Conservation (phyloP, 805 yeast genomes). For the Starmera dryadoides region DNA sequence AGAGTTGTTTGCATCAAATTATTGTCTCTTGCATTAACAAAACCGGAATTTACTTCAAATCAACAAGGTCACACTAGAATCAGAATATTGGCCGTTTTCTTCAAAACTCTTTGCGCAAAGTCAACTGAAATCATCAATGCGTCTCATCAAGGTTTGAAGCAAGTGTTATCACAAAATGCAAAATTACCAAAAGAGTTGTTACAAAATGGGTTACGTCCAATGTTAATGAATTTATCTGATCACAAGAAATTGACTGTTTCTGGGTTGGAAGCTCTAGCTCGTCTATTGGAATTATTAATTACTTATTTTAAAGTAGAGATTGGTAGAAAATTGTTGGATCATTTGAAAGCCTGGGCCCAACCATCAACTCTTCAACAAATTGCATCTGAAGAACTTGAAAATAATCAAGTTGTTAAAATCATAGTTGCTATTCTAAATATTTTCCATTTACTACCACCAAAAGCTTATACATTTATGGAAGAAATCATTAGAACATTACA, state of each 20-base stretch:
- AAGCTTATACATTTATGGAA: constrained; percentile 87
- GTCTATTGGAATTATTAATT: constrained; percentile 76
- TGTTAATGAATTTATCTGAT: constrained; percentile 91
- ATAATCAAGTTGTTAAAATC: constrained; percentile 76
- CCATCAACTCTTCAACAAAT: constrained; percentile 67
- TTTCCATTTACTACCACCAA: constrained; percentile 85
- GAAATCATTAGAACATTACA: constrained; percentile 73
- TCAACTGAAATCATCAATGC: constrained; percentile 88
- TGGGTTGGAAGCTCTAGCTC: constrained; percentile 86
- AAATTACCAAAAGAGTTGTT: constrained; percentile 88
- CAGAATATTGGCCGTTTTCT: constrained; percentile 85
- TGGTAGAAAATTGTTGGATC: constrained; percentile 88
- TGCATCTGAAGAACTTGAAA: constrained; percentile 73
- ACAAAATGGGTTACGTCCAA: constrained; percentile 94
- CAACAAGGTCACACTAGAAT: constrained; percentile 75
- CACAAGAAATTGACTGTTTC: constrained; percentile 84
- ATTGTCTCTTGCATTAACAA: constrained; percentile 74
- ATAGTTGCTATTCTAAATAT: constrained; percentile 87
- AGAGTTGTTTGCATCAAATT: constrained; percentile 86
- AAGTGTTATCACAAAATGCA: constrained; percentile 77
- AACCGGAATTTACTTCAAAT: constrained; percentile 73
- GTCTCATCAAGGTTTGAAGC: constrained; percentile 81
- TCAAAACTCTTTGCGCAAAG: constrained; percentile 82
- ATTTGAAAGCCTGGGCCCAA: constrained; percentile 93
- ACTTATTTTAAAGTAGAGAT: constrained; percentile 95